phyloP scores from a whole-genome alignment of 1,139 yeast species.

The Meyerozyma smithsonii region DNA sequence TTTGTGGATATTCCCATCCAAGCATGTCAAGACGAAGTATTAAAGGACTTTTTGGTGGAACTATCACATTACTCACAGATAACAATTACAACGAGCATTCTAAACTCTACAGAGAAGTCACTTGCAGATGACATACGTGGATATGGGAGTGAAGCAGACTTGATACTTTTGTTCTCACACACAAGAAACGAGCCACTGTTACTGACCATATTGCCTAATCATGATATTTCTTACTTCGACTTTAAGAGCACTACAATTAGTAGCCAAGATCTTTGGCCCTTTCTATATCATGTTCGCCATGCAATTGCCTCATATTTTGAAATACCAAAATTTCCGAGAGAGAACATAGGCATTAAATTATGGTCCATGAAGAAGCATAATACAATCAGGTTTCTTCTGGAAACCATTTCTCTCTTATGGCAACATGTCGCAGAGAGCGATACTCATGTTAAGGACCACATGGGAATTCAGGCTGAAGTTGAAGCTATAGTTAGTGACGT shows the following conservation, averaged over 20 bases:
- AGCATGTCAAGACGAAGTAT: neutral
- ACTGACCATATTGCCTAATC: slow-evolving; percentile 11
- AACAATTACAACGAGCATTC: neutral
- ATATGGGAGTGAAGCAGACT: slow-evolving; percentile 19
- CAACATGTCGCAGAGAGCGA: too few relatives aligned
- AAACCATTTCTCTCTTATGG: neutral
- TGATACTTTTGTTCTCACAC: slow-evolving; percentile 2
- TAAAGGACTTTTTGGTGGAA: neutral
- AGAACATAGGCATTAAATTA: neutral
- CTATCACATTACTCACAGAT: neutral
- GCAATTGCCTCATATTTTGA: neutral
- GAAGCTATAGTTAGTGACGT: neutral
- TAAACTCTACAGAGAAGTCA: neutral
- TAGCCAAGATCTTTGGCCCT: neutral
- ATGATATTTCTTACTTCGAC: neutral
- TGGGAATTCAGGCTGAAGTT: neutral
- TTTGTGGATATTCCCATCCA: neutral
- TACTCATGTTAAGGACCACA: neutral
- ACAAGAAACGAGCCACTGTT: slow-evolving; percentile 9
- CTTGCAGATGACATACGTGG: slow-evolving; percentile 23
- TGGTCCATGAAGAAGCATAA: neutral
- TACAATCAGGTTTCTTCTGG: neutral
- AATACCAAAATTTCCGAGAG: neutral
- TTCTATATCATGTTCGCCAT: neutral
- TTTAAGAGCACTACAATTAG: neutral